These are phyloP conservation scores for Cercophora samala DNA, from an alignment of 495 filamentous ascomycete genomes.

Conservation along the genomic window DNA sequence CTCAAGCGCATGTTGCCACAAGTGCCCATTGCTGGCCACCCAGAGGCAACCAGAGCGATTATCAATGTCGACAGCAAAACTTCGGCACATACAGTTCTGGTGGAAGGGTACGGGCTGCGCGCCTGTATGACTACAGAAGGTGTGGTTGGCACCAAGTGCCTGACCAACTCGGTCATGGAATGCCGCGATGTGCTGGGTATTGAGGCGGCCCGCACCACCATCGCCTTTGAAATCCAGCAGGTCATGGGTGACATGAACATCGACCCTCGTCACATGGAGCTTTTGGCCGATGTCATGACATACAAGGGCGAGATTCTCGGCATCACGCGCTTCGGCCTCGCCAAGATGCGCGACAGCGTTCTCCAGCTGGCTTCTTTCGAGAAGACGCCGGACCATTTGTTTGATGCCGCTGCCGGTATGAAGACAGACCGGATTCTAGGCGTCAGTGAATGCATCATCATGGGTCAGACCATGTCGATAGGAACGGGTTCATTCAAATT, in stretches of 20 bases:
- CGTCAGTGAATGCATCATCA: conserved; percentile 96
- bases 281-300: conserved; percentile 98
- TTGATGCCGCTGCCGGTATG: conserved; percentile 87
- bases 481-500: conserved; percentile 92
- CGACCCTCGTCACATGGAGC: conserved; percentile 96
- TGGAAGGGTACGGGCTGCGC: conserved; percentile 89
- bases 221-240: conserved; percentile 70
- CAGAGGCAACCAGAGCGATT: conserved; percentile 80
- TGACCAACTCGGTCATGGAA: conserved; percentile 89
- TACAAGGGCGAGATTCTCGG: conserved; percentile 98
- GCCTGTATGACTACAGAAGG: conserved; percentile 90
- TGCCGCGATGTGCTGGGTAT: conserved; percentile 90
- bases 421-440: conserved; percentile 87
- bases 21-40: conserved; percentile 81
- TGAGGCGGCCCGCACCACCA: conserved; percentile 84
- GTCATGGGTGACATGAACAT: conserved; percentile 95
- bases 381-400: conserved; percentile 96
- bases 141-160: conserved; percentile 67
- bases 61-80: conserved; percentile 63
- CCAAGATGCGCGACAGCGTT: conserved; percentile 95
- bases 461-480: conserved; percentile 87
- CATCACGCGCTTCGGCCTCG: conserved; percentile 92
- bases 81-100: conserved; percentile 66
- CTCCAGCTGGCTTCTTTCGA: conserved; percentile 95
- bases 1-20: conserved; percentile 76